These are phyloP conservation scores for Asclepias syriaca DNA, from an alignment of 257 asterid species.

Conservation along the genomic window DNA sequence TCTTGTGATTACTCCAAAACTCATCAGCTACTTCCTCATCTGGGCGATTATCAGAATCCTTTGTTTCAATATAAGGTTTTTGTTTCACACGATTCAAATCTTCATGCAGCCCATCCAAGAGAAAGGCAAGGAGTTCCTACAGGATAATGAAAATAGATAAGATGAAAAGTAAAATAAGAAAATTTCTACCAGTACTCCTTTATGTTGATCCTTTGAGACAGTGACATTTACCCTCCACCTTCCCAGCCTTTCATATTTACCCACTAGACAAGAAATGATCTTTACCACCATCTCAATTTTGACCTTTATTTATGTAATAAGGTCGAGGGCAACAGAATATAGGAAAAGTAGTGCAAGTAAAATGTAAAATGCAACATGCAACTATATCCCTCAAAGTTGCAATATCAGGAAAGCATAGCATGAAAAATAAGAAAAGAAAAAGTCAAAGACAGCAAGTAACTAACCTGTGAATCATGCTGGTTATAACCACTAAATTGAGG, in stretches of 20 bases:
- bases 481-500: constrained; percentile 99
- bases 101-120: constrained; percentile 96
- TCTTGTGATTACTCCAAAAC: constrained; percentile 92
- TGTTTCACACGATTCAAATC: constrained; percentile 95
- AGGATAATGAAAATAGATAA: background rate
- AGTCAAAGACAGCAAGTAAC: constrained; percentile 4
- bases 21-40: constrained; percentile 93
- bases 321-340: background rate
- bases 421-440: background rate
- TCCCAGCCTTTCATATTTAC: background rate
- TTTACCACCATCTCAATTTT: background rate
- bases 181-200: background rate
- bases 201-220: background rate
- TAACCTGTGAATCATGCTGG: constrained; percentile 97
- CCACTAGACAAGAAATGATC: background rate
- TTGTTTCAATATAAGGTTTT: constrained; percentile 80
- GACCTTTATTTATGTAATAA: background rate
- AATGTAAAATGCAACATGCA: background rate
- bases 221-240: background rate
- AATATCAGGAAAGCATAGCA: background rate
- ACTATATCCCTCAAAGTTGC: background rate
- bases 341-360: background rate
- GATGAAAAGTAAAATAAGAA: background rate
- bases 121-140: constrained; percentile 96
- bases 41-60: constrained; percentile 76